phyloP scores from a whole-genome alignment of 2,329 filamentous ascomycete genomes.

The Cladosporium sp. region DNA sequence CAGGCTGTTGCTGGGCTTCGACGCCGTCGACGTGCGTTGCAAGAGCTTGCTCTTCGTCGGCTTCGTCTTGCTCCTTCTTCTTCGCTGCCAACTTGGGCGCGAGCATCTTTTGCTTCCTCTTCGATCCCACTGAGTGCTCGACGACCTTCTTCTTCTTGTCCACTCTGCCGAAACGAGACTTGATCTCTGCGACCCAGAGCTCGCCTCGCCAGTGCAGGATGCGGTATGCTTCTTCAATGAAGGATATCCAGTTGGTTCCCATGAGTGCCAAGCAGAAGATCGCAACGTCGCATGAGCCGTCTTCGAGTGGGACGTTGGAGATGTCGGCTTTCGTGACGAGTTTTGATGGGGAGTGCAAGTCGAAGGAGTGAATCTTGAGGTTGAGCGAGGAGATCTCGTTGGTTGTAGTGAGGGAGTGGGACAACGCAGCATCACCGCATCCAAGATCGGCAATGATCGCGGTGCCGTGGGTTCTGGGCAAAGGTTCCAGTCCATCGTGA shows the following conservation, averaged over 20 bases:
- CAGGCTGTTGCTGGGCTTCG: slow-evolving; percentile 58
- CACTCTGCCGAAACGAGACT: slow-evolving; percentile 75
- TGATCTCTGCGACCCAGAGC: slow-evolving; percentile 96
- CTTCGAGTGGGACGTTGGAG: slow-evolving; percentile 69
- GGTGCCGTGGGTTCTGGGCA: slow-evolving; percentile 67
- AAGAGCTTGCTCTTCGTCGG: slow-evolving; percentile 58
- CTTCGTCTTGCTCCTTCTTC: slow-evolving; percentile 50
- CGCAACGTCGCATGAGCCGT: slow-evolving; percentile 75
- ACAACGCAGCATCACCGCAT: slow-evolving; percentile 84
- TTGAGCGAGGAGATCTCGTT: slow-evolving; percentile 60
- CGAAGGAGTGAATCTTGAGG: slow-evolving; percentile 76
- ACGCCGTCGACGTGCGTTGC: slow-evolving; percentile 62
- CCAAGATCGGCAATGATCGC: slow-evolving; percentile 87
- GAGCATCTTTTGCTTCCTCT: slow-evolving; percentile 43
- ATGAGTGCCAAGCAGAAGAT: slow-evolving; percentile 96
- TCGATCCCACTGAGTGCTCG: slow-evolving; percentile 67
- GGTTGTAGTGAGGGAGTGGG: slow-evolving; percentile 58
- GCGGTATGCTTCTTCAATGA: slow-evolving; percentile 92
- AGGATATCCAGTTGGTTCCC: slow-evolving; percentile 98
- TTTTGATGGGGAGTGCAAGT: slow-evolving; percentile 71
- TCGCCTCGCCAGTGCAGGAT: slow-evolving; percentile 91
- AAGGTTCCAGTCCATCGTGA: slow-evolving; percentile 37
- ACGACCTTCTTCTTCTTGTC: slow-evolving; percentile 48
- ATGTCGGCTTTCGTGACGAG: slow-evolving; percentile 88
- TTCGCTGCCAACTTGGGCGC: slow-evolving; percentile 38